A percentile compares a stretch with the other conserved stretches of the same genome.
Conservation (phyloP, 768 basidiomycete species). For the Amylocystis lapponica region DNA sequence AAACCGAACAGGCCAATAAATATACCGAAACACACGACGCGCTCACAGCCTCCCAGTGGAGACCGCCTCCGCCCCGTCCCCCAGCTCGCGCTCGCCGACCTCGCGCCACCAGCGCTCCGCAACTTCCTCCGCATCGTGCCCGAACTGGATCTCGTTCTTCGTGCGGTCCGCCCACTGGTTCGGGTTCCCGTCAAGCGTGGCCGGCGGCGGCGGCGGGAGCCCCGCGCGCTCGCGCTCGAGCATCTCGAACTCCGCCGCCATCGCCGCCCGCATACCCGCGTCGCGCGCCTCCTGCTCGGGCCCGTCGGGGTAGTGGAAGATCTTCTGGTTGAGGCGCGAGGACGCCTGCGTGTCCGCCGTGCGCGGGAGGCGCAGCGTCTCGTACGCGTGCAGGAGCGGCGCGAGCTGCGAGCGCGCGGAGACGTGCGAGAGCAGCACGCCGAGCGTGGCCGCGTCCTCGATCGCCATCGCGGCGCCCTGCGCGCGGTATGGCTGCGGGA, state of each 20-base stretch:
- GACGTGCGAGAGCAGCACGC: constrained; percentile 43
- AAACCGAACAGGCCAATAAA: no score
- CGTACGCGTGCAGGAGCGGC: constrained; percentile 44
- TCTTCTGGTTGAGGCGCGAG: constrained; percentile 44
- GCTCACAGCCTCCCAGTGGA: no score
- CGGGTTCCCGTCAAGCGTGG: constrained; percentile 31
- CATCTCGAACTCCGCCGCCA: constrained; percentile 32
- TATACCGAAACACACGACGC: no score
- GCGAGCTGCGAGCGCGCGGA: constrained; percentile 36
- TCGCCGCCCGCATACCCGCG: constrained; percentile 42
- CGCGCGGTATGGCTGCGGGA: constrained; percentile 33
- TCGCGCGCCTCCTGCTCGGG: constrained; percentile 48
- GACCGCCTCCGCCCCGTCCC: no score
- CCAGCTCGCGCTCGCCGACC: constrained; percentile 19
- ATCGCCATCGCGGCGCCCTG: constrained; percentile 42
- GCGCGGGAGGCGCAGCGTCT: constrained; percentile 44
- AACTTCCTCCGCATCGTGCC: constrained; percentile 47
- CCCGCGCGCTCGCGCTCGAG: constrained; percentile 10
- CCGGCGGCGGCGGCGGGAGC: constrained; percentile 5
- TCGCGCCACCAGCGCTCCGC: constrained; percentile 46
- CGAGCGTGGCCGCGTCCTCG: constrained; percentile 45
- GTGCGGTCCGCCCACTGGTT: constrained; percentile 56
- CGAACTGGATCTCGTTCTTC: constrained; percentile 43
- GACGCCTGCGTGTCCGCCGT: constrained; percentile 43
- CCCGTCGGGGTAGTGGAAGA: constrained; percentile 54